Base-by-base conservation (phyloP, 2,329 filamentous ascomycete genomes). In the Ophioceras dolichostomum region DNA sequence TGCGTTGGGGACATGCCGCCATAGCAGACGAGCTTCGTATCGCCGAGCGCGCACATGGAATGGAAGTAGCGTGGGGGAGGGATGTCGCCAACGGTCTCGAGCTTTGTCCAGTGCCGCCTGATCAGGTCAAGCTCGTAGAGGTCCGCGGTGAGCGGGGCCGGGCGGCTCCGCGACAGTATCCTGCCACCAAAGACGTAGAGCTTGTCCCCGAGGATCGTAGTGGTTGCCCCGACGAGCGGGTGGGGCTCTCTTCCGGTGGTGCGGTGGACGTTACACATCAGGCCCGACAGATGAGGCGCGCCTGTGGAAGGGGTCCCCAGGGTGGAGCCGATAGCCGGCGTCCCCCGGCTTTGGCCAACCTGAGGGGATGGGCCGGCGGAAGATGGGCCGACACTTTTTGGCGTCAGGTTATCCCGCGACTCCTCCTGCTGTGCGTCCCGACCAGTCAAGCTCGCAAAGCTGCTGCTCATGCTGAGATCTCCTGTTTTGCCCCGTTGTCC, bases 1-100 rank as follows among this genome's bases (percentile, higher is more conserved):
- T 69, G 64, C 10, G 78, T 74, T 1, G 89, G 88, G 9, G 89
- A 95, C 91, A 98, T 98, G 48, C 91, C 91, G 40, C 91, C 91
- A 58, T 96, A 98, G 59, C 89, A 96, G 4, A 98, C 89, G 56
- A 98, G 70, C 58, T 96, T 98, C 3, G 86, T 89, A 54, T 96
- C 91, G 17, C 91, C 91, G 2, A 98, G 64, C 1, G 85, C 74
- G 56, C 91, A 98, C 57, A 96, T 83, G 45, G 87, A 96, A 64
- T 98, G 91, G 47, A 98, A 98, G 56, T 98, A 98, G 43, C 91
- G 76, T 8, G 91, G 86, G 2, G 87, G 83, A 1, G 91, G 91
- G 27, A 93, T 65, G 49, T 96, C 87, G 32, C 91, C 91, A 20
- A 67, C 71, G 0, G 84, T 79, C 37, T 94, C 84, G 18, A 96